Evolutionary conservation across 805 yeast species (phyloP), one percentile per base, ranked within the genome.

Genomic region (Ogataea ramenticola): DNA sequence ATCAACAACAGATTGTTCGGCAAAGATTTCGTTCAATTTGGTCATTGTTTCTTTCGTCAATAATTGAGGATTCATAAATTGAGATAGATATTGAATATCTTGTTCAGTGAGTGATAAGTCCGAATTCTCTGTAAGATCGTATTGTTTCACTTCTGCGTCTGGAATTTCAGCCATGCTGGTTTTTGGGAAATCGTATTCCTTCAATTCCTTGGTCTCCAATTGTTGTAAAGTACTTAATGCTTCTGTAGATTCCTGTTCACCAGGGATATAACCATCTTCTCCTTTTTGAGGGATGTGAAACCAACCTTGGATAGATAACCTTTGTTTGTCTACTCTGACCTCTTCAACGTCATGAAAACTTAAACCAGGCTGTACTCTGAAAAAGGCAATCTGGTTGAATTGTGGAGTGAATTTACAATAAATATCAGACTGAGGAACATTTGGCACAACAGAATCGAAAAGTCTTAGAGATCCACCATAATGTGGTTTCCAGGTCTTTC

Each of bases 271-370:
- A 0, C 97, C 98, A 30, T 76, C 80, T 64, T 93, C 99, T 10
- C 96, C 97, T 11, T 67, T 68, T 60, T 93, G 98, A 3, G 99
- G 99, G 42, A 90, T 86, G 62, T 93, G 99, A 60, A 91, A 95
- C 99, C 99, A 95, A 1, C 99, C 99, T 57, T 93, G 96, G 47
- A 93, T 87, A 0, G 96, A 86, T 31, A 93, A 68, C 57, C 99
- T 74, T 49, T 89, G 95, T 58, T 83, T 86, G 57, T 90, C 96
- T 1, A 82, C 96, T 48, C 82, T 75, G 1, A 95, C 99, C 62
- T 93, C 99, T 65, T 95, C 98, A 12, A 93, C 99, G 55, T 95
- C 99, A 62, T 93, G 99, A 74, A 93, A 93, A 2, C 96, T 86
- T 40, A 83, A 75, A 0, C 99, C 99, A 0, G 99, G 99, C 58